Evolutionary conservation across 148 eudicot species (phyloP).

Genomic region (Camellia sinensis): DNA sequence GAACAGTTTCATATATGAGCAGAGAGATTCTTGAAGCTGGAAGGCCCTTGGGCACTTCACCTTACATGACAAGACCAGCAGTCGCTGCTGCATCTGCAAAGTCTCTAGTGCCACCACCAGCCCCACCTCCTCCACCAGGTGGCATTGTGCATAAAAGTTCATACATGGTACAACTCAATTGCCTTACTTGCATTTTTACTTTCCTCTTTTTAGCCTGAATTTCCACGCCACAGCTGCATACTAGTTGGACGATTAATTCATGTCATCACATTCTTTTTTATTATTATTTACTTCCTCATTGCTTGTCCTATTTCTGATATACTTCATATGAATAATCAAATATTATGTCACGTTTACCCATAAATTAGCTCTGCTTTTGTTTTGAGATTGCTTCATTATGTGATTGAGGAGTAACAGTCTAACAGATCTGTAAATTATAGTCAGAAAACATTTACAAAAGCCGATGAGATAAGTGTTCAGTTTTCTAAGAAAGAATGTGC

Average conservation of each 20-base stretch:
- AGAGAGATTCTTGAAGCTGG: slow-evolving; percentile 41
- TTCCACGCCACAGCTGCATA: neutral
- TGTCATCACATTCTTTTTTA: neutral
- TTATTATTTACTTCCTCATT: neutral
- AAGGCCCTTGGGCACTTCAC: slow-evolving; percentile 46
- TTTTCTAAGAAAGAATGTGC: neutral
- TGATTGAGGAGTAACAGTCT: neutral
- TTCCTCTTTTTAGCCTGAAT: neutral
- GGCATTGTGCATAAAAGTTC: slow-evolving; percentile 44
- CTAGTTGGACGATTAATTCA: neutral
- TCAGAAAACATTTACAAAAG: neutral
- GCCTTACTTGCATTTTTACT: slow-evolving; percentile 12
- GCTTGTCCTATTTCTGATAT: neutral
- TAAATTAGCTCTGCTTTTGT: neutral
- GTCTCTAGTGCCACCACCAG: slow-evolving; percentile 34
- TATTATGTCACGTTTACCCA: too few relatives aligned
- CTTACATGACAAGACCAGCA: slow-evolving; percentile 43
- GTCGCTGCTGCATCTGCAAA: slow-evolving; percentile 39
- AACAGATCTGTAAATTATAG: neutral
- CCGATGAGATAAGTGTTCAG: neutral
- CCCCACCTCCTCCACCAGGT: slow-evolving; percentile 34
- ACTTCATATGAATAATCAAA: neutral
- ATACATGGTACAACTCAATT: slow-evolving; percentile 43
- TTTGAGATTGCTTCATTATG: neutral
- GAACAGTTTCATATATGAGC: slow-evolving; percentile 40